A percentile compares a stretch with the other conserved stretches of the same genome.
Evolutionary conservation across 2,329 filamentous ascomycete species (phyloP).

Genomic region (Sarocladium brachiariae): DNA sequence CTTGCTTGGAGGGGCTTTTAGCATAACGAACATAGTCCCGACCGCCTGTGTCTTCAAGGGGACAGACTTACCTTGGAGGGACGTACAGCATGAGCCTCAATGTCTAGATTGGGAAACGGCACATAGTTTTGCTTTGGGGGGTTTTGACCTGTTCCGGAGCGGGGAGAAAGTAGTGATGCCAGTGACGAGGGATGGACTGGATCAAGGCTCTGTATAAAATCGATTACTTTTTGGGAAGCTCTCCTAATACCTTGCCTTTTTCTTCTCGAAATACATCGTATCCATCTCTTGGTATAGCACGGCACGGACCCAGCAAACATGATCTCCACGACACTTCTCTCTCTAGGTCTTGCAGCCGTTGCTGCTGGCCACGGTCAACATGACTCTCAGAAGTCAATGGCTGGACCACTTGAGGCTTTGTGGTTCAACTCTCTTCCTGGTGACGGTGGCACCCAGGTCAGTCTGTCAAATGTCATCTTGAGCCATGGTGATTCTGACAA

Average conservation of each 20-base stretch:
- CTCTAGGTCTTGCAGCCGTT: constrained; percentile 38
- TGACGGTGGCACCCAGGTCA: constrained; percentile 75
- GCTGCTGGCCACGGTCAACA: constrained; percentile 54
- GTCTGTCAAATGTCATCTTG: constrained; percentile 12
- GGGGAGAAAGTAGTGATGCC: no score
- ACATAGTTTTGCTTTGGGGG: not conserved
- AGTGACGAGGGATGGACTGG: not conserved
- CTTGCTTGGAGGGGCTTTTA: no score
- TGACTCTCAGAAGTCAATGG: constrained; percentile 49
- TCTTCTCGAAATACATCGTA: not conserved
- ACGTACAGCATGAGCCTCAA: constrained; percentile 5
- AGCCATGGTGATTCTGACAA: no score
- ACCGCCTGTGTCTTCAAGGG: not conserved
- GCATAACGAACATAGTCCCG: no score
- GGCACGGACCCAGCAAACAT: no score
- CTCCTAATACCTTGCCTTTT: not conserved
- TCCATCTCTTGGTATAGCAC: no score
- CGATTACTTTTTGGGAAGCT: not conserved
- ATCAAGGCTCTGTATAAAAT: not conserved
- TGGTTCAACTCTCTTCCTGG: constrained; percentile 83
- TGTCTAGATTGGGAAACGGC: constrained; percentile 5
- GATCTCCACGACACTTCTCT: constrained; percentile 18
- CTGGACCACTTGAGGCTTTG: constrained; percentile 64
- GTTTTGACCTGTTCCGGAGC: not conserved
- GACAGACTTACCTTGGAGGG: not conserved